These are phyloP conservation scores for Wickerhamomyces canadensis DNA, from an alignment of 805 yeast genomes.

Conservation along the genomic window DNA sequence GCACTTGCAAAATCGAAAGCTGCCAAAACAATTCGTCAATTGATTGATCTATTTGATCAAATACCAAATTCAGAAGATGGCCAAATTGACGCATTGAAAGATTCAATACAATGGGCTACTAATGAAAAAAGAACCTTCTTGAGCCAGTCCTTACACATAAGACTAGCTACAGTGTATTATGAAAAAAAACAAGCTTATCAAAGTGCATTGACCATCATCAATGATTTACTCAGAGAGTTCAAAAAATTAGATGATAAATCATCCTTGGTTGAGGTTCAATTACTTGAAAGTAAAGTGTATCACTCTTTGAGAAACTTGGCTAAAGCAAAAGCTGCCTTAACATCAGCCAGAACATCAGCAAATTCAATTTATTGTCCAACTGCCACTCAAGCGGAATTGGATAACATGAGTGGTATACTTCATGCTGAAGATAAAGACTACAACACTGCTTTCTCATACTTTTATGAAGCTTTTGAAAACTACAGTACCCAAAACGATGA, in stretches of 20 bases:
- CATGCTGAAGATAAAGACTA: constrained; percentile 97
- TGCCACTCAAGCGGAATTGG: constrained; percentile 88
- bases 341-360: constrained; percentile 96
- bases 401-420: constrained; percentile 89
- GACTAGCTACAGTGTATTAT: constrained; percentile 72
- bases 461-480: constrained; percentile 92
- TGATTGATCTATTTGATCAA: constrained; percentile 72
- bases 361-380: constrained; percentile 95
- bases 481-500: constrained; percentile 55
- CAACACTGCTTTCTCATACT: constrained; percentile 92
- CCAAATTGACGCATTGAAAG: constrained; percentile 69
- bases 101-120: constrained; percentile 83
- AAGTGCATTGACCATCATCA: constrained; percentile 68
- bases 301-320: constrained; percentile 89
- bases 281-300: constrained; percentile 83
- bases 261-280: constrained; percentile 90
- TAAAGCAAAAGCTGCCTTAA: constrained; percentile 85
- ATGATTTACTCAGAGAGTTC: constrained; percentile 71
- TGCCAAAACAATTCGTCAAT: constrained; percentile 78
- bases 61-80: constrained; percentile 58
- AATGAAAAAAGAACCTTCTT: constrained; percentile 79
- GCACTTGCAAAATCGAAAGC: constrained; percentile 90
- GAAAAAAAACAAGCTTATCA: constrained; percentile 55
- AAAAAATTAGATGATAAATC: constrained; percentile 94
- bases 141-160: constrained; percentile 81